phyloP scores from a whole-genome alignment of 768 basidiomycete species.

The Macrolepiota fuliginosa region DNA sequence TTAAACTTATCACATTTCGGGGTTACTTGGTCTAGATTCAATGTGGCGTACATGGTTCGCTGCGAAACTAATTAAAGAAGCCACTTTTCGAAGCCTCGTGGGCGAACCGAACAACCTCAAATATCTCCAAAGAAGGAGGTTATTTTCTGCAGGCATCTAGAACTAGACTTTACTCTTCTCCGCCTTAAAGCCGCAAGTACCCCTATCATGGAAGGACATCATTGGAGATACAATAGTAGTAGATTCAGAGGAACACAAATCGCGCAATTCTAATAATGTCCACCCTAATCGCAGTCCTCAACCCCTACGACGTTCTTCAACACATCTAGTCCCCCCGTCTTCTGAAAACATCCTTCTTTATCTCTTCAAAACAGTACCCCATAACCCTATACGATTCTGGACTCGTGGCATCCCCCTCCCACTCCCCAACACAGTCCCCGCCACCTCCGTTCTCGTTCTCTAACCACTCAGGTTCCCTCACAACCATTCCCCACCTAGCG shows the following conservation, averaged over 20 bases:
- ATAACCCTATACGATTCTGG: slow-evolving; percentile 13
- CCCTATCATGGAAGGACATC: background rate
- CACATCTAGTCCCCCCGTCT: slow-evolving; percentile 2
- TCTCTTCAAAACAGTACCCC: slow-evolving; percentile 14
- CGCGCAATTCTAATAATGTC: background rate
- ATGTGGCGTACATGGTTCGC: background rate
- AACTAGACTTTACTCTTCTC: background rate
- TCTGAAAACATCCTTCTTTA: slow-evolving; percentile 11
- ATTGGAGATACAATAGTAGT: background rate
- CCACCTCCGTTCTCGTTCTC: slow-evolving; percentile 1
- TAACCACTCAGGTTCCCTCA: slow-evolving; percentile 1
- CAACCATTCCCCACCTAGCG: slow-evolving; percentile 6
- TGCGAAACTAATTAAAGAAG: background rate
- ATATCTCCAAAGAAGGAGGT: background rate
- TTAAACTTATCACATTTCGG: background rate
- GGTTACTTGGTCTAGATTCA: background rate
- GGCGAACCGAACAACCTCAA: background rate
- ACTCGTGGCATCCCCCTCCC: slow-evolving; percentile 13
- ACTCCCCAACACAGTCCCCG: slow-evolving; percentile 17
- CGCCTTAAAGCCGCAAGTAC: background rate
- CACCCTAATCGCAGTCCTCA: background rate
- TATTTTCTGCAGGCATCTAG: background rate
- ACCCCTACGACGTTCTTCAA: background rate
- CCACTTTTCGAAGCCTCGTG: background rate
- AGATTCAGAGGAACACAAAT: background rate